Percentiles rank a stretch among this genome's conserved stretches.
Conservation (phyloP, 2,329 filamentous ascomycete genomes). For the Trichocomaceae sp. region DNA sequence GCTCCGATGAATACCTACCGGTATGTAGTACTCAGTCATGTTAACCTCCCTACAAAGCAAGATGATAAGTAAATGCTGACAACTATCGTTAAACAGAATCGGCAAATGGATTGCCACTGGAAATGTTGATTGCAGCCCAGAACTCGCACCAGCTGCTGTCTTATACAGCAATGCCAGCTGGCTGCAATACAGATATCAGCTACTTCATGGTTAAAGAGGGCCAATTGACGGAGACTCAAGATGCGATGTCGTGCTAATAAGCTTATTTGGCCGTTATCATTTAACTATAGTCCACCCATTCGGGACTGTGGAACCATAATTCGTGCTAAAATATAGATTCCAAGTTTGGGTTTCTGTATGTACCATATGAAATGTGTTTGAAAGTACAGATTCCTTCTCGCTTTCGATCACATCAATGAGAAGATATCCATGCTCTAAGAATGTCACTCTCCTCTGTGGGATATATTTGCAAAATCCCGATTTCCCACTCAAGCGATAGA, state of each 20-base stretch:
- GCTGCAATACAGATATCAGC: no score
- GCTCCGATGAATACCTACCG: slow-evolving; percentile 1
- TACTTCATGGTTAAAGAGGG: no score
- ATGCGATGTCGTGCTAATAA: neutral
- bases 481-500: neutral
- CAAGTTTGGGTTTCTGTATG: neutral
- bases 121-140: neutral
- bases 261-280: neutral
- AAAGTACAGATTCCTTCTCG: neutral
- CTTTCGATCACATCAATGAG: neutral
- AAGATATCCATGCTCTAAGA: neutral
- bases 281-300: slow-evolving; percentile 1
- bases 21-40: neutral
- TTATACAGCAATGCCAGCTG: no score
- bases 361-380: neutral
- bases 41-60: neutral
- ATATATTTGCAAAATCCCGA: neutral
- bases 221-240: no score
- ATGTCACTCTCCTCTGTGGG: neutral
- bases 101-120: slow-evolving; percentile 8
- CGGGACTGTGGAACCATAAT: neutral
- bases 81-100: neutral
- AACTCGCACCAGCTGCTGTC: no score
- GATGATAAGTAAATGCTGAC: neutral
- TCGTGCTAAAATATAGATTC: neutral